These are phyloP conservation scores for Pythium apleroticum DNA, from an alignment of 352 stramenopile genomes.

Conservation along the genomic window DNA sequence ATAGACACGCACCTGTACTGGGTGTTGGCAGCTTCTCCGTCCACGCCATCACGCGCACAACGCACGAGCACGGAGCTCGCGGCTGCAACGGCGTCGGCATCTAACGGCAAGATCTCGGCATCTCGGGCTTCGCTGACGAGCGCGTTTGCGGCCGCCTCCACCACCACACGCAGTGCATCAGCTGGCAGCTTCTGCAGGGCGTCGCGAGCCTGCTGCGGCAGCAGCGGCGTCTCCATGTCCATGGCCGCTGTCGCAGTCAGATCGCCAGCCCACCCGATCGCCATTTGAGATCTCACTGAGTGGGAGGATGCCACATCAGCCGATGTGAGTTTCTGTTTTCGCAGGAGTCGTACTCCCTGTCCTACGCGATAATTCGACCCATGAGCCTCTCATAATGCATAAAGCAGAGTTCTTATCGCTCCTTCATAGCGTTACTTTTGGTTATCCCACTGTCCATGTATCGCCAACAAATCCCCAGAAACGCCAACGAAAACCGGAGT, in stretches of 20 bases:
- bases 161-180: neutral
- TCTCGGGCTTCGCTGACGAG: neutral
- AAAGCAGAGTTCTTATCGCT: constrained; percentile 19
- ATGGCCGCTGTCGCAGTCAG: neutral
- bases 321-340: constrained; percentile 2
- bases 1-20: constrained; percentile 13
- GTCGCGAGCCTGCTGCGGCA: neutral
- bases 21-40: neutral
- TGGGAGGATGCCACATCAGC: constrained; percentile 2
- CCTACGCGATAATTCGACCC: neutral
- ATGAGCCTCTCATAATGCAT: constrained; percentile 1
- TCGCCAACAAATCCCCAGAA: constrained; percentile 2
- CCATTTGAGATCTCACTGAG: neutral
- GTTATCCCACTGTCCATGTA: neutral
- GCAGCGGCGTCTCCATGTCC: constrained; percentile 1
- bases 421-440: constrained; percentile 24
- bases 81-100: constrained; percentile 15
- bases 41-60: constrained; percentile 17
- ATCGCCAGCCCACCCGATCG: neutral
- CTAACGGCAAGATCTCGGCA: neutral
- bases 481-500: constrained; percentile 4
- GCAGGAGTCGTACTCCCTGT: neutral
- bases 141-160: neutral
- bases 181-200: neutral
- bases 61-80: constrained; percentile 18